Base-by-base conservation (phyloP, 129 eudicot genomes). In the Centaurea solstitialis region DNA sequence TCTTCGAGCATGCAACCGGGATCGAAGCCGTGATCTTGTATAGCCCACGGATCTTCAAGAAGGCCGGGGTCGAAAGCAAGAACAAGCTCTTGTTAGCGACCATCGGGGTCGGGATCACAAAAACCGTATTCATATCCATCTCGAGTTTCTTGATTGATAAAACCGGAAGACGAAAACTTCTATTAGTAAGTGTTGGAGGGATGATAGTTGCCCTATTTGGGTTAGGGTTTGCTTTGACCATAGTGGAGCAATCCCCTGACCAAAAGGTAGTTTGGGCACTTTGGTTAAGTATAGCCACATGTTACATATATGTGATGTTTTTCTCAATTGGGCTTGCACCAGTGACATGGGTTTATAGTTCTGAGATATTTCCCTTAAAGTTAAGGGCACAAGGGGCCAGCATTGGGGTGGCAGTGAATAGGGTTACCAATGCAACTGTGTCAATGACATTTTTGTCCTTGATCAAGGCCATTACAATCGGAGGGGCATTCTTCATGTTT, bases 1-100 rank as follows among this genome's bases (percentile, higher is more conserved):
- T 94, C 85, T 94, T 94, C 64, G 91, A 94, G 82, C 98, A 94
- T 0, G 96, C 97, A 8, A 85, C 91, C 0, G 97, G 98, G 3
- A 90, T 87, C 7, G 96, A 92, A 68, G 97, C 98, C 0, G 94
- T 94, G 2, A 81, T 94, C 39, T 70, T 94, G 17, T 94, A 92
- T 74, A 70, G 96, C 73, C 97, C 97, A 15, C 78, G 86, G 21
- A 90, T 92, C 7, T 94, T 94, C 80, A 86, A 78, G 74, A 82
- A 78, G 70, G 97, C 98, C 4, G 98, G 98, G 0, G 85, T 92
- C 6, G 70, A 17, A 17, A 43, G 50, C n/a, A 70, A 84, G 9
- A 61, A 83, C 15, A 84, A 89, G 80, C 88, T 85, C 13, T 75
- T 92, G 67, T 89, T 90, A 1, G 91, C 92, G 8, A 87, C 80